Conservation (phyloP, 208 protist species). For the Leishmania lainsoni region DNA sequence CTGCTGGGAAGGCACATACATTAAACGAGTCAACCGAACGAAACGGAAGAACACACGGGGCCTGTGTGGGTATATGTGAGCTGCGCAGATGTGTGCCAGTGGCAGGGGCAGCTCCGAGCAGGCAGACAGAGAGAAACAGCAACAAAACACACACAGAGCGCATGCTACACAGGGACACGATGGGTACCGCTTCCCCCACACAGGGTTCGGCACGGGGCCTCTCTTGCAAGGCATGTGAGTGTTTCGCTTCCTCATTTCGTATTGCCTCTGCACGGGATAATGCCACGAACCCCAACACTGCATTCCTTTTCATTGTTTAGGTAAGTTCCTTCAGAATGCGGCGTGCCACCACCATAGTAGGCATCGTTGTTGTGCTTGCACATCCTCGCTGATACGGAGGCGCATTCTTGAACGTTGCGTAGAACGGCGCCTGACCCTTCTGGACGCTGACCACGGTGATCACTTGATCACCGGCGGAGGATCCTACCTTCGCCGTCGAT, state of each 20-base stretch:
- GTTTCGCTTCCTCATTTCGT: background rate
- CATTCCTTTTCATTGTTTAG: background rate
- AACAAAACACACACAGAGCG: background rate
- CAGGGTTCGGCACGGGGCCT: background rate
- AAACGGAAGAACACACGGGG: background rate
- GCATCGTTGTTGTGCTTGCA: slow-evolving; percentile 79
- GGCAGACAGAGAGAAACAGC: background rate
- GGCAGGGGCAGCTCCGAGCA: background rate
- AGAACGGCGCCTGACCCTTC: slow-evolving; percentile 79
- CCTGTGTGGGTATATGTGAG: background rate
- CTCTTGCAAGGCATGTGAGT: background rate
- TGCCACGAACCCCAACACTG: background rate
- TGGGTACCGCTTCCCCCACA: background rate
- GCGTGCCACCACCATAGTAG: slow-evolving; percentile 41
- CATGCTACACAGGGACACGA: background rate
- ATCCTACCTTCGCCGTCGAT: background rate
- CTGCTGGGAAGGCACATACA: background rate
- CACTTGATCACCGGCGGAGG: slow-evolving; percentile 7
- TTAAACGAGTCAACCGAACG: background rate
- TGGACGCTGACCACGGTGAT: slow-evolving; percentile 74
- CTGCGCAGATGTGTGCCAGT: background rate
- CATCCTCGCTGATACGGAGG: slow-evolving; percentile 75
- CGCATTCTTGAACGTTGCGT: slow-evolving; percentile 47
- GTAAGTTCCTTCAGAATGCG: slow-evolving; percentile 57
- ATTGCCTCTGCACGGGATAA: background rate